Evolutionary conservation across 2,329 filamentous ascomycete genomes (phyloP).

Genomic region (Diaporthe australafricana): DNA sequence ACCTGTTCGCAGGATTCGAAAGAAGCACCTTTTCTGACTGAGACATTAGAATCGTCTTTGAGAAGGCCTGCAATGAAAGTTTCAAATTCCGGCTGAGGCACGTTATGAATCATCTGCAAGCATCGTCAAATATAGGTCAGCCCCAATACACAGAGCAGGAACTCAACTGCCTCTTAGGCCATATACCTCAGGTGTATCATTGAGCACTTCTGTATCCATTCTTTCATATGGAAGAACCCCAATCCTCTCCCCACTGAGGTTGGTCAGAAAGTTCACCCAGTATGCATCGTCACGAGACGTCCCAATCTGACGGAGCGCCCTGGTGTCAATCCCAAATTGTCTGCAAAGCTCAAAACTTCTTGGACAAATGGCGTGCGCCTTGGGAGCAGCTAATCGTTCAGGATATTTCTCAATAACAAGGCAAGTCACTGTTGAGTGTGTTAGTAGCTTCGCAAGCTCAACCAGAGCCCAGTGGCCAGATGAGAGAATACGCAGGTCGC

Average conservation of each 20-base stretch:
- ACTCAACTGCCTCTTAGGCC: neutral
- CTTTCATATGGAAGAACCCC: slow-evolving; percentile 50
- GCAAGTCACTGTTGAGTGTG: slow-evolving; percentile 39
- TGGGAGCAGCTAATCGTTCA: slow-evolving; percentile 45
- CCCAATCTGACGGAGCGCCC: slow-evolving; percentile 44
- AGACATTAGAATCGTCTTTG: slow-evolving; percentile 42
- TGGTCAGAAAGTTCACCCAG: slow-evolving; percentile 55
- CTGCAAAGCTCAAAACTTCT: slow-evolving; percentile 46
- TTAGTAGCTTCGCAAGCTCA: neutral
- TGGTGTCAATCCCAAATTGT: slow-evolving; percentile 45
- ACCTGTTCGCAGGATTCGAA: slow-evolving; percentile 51
- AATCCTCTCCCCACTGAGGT: slow-evolving; percentile 49
- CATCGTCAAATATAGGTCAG: neutral
- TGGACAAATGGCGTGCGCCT: slow-evolving; percentile 46
- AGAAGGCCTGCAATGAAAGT: slow-evolving; percentile 46
- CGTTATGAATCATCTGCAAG: slow-evolving; percentile 55
- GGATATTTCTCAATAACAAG: slow-evolving; percentile 48
- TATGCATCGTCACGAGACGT: slow-evolving; percentile 48
- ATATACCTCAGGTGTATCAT: slow-evolving; percentile 49
- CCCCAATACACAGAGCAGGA: neutral
- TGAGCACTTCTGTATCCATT: slow-evolving; percentile 48
- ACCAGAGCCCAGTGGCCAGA: neutral
- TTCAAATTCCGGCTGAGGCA: slow-evolving; percentile 55
- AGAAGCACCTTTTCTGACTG: slow-evolving; percentile 46
- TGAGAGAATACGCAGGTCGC: too few relatives aligned